phyloP scores from a whole-genome alignment of 345 rosid species.

The Hibiscus syriacus region DNA sequence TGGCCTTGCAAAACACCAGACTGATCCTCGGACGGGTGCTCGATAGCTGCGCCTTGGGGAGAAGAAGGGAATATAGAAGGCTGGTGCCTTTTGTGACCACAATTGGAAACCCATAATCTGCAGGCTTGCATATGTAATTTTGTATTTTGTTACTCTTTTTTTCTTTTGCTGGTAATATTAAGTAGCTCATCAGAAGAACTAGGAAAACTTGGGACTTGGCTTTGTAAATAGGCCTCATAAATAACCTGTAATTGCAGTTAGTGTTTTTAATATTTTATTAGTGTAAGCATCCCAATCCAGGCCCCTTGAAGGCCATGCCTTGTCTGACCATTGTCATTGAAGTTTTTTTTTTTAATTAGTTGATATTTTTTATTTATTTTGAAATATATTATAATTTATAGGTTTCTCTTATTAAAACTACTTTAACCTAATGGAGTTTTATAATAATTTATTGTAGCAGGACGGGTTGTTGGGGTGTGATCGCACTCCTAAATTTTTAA shows the following conservation, averaged over 20 bases:
- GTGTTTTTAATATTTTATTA: neutral
- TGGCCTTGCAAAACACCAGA: constrained; percentile 31
- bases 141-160: neutral
- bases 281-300: neutral
- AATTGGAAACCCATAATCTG: constrained; percentile 41
- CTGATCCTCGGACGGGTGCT: neutral
- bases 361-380: no score
- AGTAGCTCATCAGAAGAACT: no score
- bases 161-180: neutral
- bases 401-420: no score
- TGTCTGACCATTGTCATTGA: no score
- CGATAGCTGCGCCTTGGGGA: neutral
- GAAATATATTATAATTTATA: no score
- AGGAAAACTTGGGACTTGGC: neutral
- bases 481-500: no score
- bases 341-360: no score
- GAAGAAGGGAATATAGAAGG: constrained; percentile 38
- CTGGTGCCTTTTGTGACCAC: constrained; percentile 82
- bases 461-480: no score
- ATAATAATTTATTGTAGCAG: no score
- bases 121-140: neutral
- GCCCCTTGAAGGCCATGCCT: neutral
- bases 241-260: neutral
- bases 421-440: no score
- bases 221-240: constrained; percentile 13